Evolutionary conservation across 805 yeast genomes (phyloP), one percentile per base, ranked within the genome.

Genomic region (Brettanomyces bruxellensis): DNA sequence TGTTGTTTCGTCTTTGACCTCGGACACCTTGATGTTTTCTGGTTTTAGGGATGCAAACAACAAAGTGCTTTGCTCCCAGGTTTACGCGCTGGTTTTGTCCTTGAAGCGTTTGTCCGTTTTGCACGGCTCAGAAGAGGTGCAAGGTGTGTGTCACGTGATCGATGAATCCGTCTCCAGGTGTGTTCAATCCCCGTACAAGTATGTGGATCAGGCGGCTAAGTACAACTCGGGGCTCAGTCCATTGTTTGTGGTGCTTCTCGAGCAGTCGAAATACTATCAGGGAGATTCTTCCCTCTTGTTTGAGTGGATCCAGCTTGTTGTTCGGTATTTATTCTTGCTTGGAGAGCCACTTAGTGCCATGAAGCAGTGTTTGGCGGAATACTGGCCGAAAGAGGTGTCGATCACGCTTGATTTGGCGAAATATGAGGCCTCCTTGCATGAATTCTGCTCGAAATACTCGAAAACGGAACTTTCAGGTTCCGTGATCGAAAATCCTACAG

Each of bases 161-260:
- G 96, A 91, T 58, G 93, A 90, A 60, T 68, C 87, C 0, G 71
- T 88, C 30, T 70, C 87, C 1, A 73, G 96, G 51, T 72, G 82
- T 50, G 73, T 83, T 35, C 73, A 77, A 50, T 65, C 88, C 0
- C 97, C 98, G 0, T 93, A 84, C 65, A 88, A 86, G 58, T 91
- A 89, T 55, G 73, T 87, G 45, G 97, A 91, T 58, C 50, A 61
- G 45, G 70, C 78, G 39, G 14, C 49, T 5, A 22, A 44, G 38
- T 30, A 25, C 23, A 35, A 38, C 22, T 25, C 38, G 13, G 9
- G 14, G 18, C 41, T 32, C 13, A 56, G 40, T 48, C 86, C 88
- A 0, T 72, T 83, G 44, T 53, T 73, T 2, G 67, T 78, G 12
- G 72, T 82, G 0, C 53, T 82, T 3, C 61, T 79, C 40, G 97